phyloP scores from a whole-genome alignment of 495 filamentous ascomycete species.

The Hypoxylon trugodes region DNA sequence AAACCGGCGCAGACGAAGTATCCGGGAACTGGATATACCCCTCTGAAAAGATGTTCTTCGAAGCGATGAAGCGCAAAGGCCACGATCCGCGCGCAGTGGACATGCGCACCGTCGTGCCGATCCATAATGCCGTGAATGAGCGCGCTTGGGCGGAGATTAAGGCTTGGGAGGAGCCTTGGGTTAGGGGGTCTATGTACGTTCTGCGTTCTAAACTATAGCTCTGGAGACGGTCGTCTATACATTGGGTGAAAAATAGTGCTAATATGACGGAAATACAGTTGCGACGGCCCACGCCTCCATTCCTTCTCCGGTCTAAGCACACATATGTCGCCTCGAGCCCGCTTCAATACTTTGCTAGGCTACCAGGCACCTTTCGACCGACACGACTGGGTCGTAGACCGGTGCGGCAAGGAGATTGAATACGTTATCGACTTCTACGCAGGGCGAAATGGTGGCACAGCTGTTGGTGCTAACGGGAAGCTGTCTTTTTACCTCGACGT shows the following conservation, averaged over 20 bases:
- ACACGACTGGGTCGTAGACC: constrained; percentile 96
- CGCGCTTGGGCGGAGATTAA: constrained; percentile 85
- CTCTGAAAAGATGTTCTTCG: constrained; percentile 94
- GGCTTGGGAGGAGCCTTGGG: constrained; percentile 78
- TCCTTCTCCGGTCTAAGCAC: constrained; percentile 82
- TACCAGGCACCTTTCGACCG: constrained; percentile 93
- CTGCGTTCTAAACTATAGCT: neutral
- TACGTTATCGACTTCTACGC: constrained; percentile 99
- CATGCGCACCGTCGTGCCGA: constrained; percentile 91
- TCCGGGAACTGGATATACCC: constrained; percentile 96
- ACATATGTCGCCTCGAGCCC: constrained; percentile 80
- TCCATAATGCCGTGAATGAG: constrained; percentile 98
- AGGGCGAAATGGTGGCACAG: constrained; percentile 64
- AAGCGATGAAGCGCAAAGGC: constrained; percentile 88
- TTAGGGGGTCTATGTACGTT: constrained; percentile 59
- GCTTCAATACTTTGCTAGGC: constrained; percentile 81
- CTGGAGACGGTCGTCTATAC: no score
- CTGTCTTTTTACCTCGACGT: constrained; percentile 96
- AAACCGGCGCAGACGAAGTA: constrained; percentile 69
- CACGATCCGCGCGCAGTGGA: constrained; percentile 67
- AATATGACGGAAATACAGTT: constrained; percentile 50
- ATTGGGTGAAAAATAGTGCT: neutral
- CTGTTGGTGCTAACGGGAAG: constrained; percentile 61
- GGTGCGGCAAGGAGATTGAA: constrained; percentile 87
- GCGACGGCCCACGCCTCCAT: constrained; percentile 82